phyloP scores from a whole-genome alignment of 2,329 filamentous ascomycete species.

The Hymenoscyphus scutula region DNA sequence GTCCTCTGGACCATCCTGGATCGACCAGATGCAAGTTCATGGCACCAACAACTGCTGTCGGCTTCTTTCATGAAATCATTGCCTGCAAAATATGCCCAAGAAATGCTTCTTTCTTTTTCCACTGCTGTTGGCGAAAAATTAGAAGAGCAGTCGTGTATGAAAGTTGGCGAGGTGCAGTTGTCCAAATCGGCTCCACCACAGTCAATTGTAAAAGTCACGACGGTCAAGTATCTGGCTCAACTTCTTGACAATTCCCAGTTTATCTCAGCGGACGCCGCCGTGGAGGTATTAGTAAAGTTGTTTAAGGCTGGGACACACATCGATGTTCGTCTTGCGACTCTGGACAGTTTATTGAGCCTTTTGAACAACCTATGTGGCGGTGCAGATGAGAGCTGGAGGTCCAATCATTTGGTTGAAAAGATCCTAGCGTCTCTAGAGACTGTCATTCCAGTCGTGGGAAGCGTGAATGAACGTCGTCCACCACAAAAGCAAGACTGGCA shows the following conservation, averaged over 20 bases:
- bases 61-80: slow-evolving; percentile 34
- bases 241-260: slow-evolving; percentile 37
- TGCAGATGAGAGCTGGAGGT: slow-evolving; percentile 6
- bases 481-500: too few species aligned
- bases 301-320: slow-evolving; percentile 62
- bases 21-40: slow-evolving; percentile 25
- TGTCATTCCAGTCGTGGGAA: too few species aligned
- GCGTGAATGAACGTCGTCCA: too few species aligned
- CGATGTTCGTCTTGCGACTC: slow-evolving; percentile 38
- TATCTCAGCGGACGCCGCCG: slow-evolving; percentile 68
- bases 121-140: too few species aligned
- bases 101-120: too few species aligned
- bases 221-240: slow-evolving; percentile 43
- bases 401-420: too few species aligned
- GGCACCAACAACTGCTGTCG: slow-evolving; percentile 41
- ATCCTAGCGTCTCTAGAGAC: too few species aligned
- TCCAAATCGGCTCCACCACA: slow-evolving; percentile 12
- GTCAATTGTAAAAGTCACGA: slow-evolving; percentile 40
- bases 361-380: slow-evolving; percentile 25
- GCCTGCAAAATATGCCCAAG: too few species aligned
- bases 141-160: slow-evolving; percentile 21
- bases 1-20: too few species aligned
- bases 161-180: slow-evolving; percentile 11
- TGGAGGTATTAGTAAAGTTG: slow-evolving; percentile 96
- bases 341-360: slow-evolving; percentile 38